Evolutionary conservation across 371 early-diverging fungal species (phyloP).

Genomic region (Massospora cicadina): DNA sequence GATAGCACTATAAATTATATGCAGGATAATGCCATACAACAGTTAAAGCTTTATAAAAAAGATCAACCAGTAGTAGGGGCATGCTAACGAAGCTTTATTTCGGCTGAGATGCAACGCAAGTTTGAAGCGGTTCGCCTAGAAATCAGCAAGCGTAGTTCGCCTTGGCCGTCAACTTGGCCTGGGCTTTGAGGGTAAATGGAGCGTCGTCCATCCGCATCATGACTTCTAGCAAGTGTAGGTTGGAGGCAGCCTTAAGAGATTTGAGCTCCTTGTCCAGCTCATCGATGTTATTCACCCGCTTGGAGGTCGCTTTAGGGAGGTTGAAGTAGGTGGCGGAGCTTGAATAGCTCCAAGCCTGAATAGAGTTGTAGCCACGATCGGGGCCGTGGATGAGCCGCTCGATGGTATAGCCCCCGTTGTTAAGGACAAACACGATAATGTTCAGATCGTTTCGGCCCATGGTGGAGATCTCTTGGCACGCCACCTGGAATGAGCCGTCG

Average conservation of each 20-base stretch:
- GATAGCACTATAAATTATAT: too few species aligned
- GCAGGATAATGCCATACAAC: too few species aligned
- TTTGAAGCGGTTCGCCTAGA: too few species aligned
- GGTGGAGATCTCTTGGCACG: constrained; percentile 25
- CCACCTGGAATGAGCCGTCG: constrained; percentile 31
- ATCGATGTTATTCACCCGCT: background rate
- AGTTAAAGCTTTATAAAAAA: too few species aligned
- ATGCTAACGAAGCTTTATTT: too few species aligned
- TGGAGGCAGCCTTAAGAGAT: background rate
- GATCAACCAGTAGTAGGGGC: too few species aligned
- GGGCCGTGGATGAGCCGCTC: constrained; percentile 28
- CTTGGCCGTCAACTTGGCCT: constrained; percentile 9
- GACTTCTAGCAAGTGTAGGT: constrained; percentile 10
- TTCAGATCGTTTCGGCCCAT: constrained; percentile 26
- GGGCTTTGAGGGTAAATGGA: constrained; percentile 1
- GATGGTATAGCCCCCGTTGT: constrained; percentile 31
- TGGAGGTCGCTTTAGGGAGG: constrained; percentile 4
- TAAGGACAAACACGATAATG: constrained; percentile 26
- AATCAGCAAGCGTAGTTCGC: constrained; percentile 11
- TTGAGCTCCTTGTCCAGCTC: constrained; percentile 2
- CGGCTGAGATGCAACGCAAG: too few species aligned
- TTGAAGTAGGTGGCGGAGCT: constrained; percentile 24
- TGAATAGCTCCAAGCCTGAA: constrained; percentile 26
- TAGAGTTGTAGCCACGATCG: constrained; percentile 24
- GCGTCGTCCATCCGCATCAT: constrained; percentile 9